Base-by-base conservation (phyloP, 805 yeast species). In the Sugiyamaella americana region DNA sequence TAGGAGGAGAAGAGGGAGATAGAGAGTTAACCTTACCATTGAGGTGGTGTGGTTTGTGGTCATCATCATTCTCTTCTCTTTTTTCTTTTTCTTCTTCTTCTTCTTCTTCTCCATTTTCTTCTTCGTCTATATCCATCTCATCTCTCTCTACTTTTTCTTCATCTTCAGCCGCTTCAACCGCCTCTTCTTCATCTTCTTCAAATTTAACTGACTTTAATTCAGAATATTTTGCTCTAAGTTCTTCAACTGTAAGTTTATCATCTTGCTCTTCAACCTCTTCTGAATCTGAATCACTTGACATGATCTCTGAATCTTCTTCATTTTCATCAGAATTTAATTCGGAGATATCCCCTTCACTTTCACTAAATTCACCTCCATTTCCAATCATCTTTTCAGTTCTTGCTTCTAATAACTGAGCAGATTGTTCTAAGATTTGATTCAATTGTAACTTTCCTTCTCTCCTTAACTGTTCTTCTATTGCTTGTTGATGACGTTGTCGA, bases 361-460 rank as follows among this genome's bases (percentile, higher is more conserved):
- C 49, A 13, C 44, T 17, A 18, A 36, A 13, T 22, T 11, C 19
- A 11, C 17, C 39, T 13, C 17, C 39, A 18, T 18, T 22, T 11
- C 18, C 41, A 18, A 34, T 35, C 37, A 41, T 39, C 20, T 50
- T 48, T 24, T 76, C 78, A 47, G 84, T 63, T 53, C 91, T 95
- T 1, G 95, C 94, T 51, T 88, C 96, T 23, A 91, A 70, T 30
- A 91, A 73, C 60, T 86, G 89, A 0, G 96, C 87, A 20, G 96
- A 87, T 58, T 89, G 93, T 58, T 89, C 95, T 48, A 91, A 69
- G 73, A 91, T 89, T 59, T 87, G 83, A 47, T 87, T 80, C 47
- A 91, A 71, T 61, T 89, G 95, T 57, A 86, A 85, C 60, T 88
- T 84, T 34, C 97, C 96, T 58, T 83, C 80, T 6, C 78, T 76